Evolutionary conservation across 2,329 filamentous ascomycete species (phyloP), one percentile per base, ranked within the genome.

Genomic region (Cyphellophora attinorum): DNA sequence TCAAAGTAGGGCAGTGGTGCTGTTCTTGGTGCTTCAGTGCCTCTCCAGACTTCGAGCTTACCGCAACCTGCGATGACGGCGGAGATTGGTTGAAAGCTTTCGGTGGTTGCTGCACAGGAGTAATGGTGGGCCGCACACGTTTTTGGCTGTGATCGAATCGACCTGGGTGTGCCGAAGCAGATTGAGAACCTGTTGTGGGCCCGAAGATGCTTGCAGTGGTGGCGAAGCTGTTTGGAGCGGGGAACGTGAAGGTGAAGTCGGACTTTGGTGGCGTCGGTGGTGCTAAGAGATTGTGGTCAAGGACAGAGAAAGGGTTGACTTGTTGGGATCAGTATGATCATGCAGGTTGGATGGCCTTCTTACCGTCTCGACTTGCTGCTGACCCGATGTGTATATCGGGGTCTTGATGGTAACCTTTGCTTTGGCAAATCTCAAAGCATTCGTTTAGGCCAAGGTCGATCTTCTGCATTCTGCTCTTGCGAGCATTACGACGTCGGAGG

Each of bases 401-500:
- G 31, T 46, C 40, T n/a, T 27, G 11, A 15, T 44, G 41, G 19
- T 33, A 41, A 13, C 38, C 40, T 13, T 28, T 34, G 10, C 41
- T 36, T 16, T 37, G 32, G 35, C 38, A 44, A 6, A 17, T 12
- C 23, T 37, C 31, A 27, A 37, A 37, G 25, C 41, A 44, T 6
- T 31, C 29, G 14, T 41, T 35, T 5, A 41, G 30, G 27, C 38
- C 19, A 12, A 34, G 13, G 5, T 38, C 27, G 38, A 31, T 14
- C 38, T 36, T 33, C 33, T 27, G 19, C 30, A 29, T 35, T 33
- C 28, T 18, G 33, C 39, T 11, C 27, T 19, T 6, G 17, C 27
- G 6, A 28, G 38, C 25, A 14, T 28, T 18, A 21, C 27, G 11
- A 19, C n/a, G 14, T 13, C 12, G 10, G n/a, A n/a, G n/a, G n/a